phyloP scores from a whole-genome alignment of 106 monocot genomes.

The Allium sativum region DNA sequence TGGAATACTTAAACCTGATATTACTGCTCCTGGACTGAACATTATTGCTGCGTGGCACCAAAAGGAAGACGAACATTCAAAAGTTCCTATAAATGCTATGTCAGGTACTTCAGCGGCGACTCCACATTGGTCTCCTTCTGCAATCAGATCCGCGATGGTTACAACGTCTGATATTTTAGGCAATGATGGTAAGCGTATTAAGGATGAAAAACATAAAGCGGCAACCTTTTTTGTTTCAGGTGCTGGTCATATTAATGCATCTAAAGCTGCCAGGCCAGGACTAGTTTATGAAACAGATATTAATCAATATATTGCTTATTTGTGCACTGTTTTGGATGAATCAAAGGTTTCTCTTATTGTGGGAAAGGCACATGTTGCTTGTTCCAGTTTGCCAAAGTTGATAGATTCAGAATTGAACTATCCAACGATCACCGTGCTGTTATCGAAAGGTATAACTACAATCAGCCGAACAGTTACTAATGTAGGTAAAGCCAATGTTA shows the following conservation, averaged over 20 bases:
- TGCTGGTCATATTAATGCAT: conserved; percentile 62
- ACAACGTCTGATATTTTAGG: conserved; percentile 59
- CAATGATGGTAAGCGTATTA: conserved; percentile 58
- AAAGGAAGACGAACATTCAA: conserved; percentile 37
- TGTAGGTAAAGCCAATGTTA: too few species aligned
- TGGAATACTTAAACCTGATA: conserved; percentile 60
- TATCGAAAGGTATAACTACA: too few species aligned
- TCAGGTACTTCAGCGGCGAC: conserved; percentile 91
- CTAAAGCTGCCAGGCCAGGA: conserved; percentile 55
- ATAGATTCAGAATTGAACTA: too few species aligned
- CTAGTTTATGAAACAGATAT: conserved; percentile 69
- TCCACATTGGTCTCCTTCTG: conserved; percentile 83
- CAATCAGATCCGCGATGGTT: conserved; percentile 73
- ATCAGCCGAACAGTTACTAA: too few species aligned
- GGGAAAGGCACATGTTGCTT: too few species aligned
- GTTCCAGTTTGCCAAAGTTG: too few species aligned
- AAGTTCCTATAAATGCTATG: conserved; percentile 45
- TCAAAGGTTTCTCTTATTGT: too few species aligned
- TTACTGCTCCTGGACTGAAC: conserved; percentile 81
- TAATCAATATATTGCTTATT: conserved; percentile 55
- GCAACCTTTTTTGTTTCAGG: conserved; percentile 52
- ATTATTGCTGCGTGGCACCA: conserved; percentile 78
- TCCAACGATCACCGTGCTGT: too few species aligned
- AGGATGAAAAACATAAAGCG: conserved; percentile 20
- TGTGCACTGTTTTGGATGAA: conserved; percentile 27